phyloP scores from a whole-genome alignment of 2,329 filamentous ascomycete genomes.

The Ceratocystis huliohia region DNA sequence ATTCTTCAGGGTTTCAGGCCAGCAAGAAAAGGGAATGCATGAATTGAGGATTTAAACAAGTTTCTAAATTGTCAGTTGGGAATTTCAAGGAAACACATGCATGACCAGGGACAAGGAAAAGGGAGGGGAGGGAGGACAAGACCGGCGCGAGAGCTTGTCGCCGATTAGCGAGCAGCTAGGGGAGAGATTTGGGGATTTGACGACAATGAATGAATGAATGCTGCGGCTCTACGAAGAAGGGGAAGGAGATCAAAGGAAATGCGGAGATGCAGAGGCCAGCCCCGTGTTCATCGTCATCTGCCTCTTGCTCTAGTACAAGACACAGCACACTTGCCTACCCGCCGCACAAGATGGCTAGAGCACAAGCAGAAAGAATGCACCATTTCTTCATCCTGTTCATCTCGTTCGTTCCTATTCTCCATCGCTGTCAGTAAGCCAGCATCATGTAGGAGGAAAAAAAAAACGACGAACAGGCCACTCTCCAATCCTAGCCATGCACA shows the following conservation, averaged over 20 bases:
- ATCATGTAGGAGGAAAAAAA: neutral
- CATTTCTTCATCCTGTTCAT: neutral
- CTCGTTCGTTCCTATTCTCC: neutral
- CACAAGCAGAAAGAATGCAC: neutral
- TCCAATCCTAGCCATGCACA: neutral
- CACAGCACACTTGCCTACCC: neutral
- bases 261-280: neutral
- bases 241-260: neutral
- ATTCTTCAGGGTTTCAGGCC: neutral
- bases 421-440: neutral
- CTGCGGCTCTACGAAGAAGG: neutral
- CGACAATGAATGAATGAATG: too few species aligned
- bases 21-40: neutral
- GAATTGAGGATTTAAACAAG: constrained; percentile 9
- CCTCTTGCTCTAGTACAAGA: neutral
- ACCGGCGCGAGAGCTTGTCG: neutral
- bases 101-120: neutral
- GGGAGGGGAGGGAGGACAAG: neutral
- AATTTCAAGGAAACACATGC: neutral
- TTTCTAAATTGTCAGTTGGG: constrained; percentile 5
- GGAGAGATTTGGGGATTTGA: neutral
- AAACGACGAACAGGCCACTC: neutral
- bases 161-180: neutral
- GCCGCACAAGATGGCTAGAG: neutral
- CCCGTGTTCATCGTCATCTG: too few species aligned